Percentiles rank a stretch among this genome's conserved stretches.
Conservation (phyloP, 306 rosid genomes). For the Trifolium dubium region DNA sequence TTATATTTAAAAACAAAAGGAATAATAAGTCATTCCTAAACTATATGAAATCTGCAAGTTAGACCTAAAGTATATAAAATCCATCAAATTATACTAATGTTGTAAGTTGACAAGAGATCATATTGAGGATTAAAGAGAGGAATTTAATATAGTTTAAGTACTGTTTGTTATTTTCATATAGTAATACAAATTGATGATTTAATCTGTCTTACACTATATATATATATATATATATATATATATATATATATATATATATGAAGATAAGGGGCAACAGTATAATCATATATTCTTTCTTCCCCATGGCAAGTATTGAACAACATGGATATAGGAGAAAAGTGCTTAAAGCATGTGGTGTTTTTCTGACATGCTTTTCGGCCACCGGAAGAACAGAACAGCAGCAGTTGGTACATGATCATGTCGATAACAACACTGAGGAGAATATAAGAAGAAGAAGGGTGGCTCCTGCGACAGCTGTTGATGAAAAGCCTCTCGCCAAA, state of each 20-base stretch:
- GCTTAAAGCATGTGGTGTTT: neutral
- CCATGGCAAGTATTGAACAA: slow-evolving; percentile 1
- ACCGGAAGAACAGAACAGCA: neutral
- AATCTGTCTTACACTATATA: neutral
- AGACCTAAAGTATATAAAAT: no score
- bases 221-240: neutral
- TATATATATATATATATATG: no score
- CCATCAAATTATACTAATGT: no score
- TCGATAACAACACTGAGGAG: neutral
- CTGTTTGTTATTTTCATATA: no score
- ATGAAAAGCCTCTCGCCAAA: slow-evolving; percentile 23
- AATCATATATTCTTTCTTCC: neutral
- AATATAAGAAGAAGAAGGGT: neutral
- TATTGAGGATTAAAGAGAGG: neutral
- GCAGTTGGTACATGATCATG: neutral
- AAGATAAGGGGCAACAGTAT: neutral
- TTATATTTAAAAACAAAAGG: no score
- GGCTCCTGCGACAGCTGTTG: neutral
- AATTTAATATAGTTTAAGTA: neutral
- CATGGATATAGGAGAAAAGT: neutral
- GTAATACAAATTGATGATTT: neutral
- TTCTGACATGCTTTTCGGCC: slow-evolving; percentile 22
- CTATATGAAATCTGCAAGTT: no score
- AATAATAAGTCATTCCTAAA: no score
- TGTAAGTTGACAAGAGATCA: neutral